Base-by-base conservation (phyloP, 495 filamentous ascomycete genomes). In the Copromyces sp. region DNA sequence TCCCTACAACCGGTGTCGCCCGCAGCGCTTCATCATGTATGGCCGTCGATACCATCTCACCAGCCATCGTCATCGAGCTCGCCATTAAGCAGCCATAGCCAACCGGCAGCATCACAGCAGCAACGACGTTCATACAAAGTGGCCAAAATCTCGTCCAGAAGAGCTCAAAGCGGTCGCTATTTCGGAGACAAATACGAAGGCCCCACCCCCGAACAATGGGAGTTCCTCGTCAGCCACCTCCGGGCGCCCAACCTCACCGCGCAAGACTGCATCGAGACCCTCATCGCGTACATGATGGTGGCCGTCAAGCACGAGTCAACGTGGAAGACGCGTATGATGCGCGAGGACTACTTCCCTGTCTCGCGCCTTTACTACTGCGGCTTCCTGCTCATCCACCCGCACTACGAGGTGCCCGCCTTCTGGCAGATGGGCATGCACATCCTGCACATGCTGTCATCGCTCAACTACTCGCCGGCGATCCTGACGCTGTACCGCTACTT, bases 191-290 rank as follows among this genome's bases (percentile, higher is more conserved):
- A 45, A n/a, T 65, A 69, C 39, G 78, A 82, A 17, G 39, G 81
- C 9, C 82, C 82, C 8, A 71, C 69, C 2, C 41, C 75, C 3
- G 38, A 68, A 20, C 77, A 80, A 68, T 83, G 79, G 80, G 45
- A 65, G 2, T 11, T 38, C 2, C 29, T 68, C 12, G 68, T 41
- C 24, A 3, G 11, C 16, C 39, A 35, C 2, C 70, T 69, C 9
- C 42, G 73, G 0, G 73, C 77, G 59, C 68, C 70, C 4, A 74
- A 77, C 44, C 71, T 82, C 7, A 75, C 74, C 11, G 65, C 78
- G 1, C 69, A 76, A 3, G 74, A 73, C 16, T 79, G 76, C 69
- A 37, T 70, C 38, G 69, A 74, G 3, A 70, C 79, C 3, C 74
- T 76, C n/a, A 45, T 3, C 24, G 68, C 38, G 9, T 84, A 81